Base-by-base conservation (phyloP, 768 basidiomycete species). In the Phlegmacium glaucopus region DNA sequence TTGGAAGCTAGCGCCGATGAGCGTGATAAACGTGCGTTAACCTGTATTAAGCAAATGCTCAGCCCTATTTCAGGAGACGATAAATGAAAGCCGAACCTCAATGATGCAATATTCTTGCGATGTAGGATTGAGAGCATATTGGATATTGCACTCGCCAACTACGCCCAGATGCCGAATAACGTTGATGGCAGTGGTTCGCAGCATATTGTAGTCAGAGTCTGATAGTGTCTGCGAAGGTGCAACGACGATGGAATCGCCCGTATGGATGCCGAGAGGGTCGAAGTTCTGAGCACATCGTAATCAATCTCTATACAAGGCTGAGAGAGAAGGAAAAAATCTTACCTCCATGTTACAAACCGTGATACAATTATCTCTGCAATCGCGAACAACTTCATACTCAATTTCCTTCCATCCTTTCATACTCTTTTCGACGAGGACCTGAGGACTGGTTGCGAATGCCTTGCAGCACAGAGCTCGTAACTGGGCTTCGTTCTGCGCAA, bases 341-440 rank as follows among this genome's bases (percentile, higher is more conserved):
- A 94, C 94, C 90, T 99, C 95, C 95, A 99, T 99, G 74, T 99
- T 99, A 72, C 95, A 99, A 53, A 98, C 95, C 1, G 94, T 95
- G 71, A 98, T 98, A 64, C 95, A 98, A 64, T 99, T 99, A 63
- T 98, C 91, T 52, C 90, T 78, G 72, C 94, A 97, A 68, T 99
- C 95, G 49, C 95, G 79, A 9, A 98, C 95, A 42, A 99, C 95
- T 64, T 99, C 95, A 58, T 99, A 99, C 72, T 99, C 95, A 55
- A 99, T 95, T 75, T 99, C 95, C 71, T 99, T 98, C 95, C 95
- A 99, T 2, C 95, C 95, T 71, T 98, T 98, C 95, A 98, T 98
- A 59, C 90, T 94, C 77, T 85, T 94, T 76, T 99, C 96, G 12
- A 99, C 93, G n/a, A 99, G 76, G 0, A 99, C 94, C 69, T 98